Percentiles rank a stretch among this genome's conserved stretches.
phyloP scores from a whole-genome alignment of 306 rosid species.

The Ormosia emarginata region DNA sequence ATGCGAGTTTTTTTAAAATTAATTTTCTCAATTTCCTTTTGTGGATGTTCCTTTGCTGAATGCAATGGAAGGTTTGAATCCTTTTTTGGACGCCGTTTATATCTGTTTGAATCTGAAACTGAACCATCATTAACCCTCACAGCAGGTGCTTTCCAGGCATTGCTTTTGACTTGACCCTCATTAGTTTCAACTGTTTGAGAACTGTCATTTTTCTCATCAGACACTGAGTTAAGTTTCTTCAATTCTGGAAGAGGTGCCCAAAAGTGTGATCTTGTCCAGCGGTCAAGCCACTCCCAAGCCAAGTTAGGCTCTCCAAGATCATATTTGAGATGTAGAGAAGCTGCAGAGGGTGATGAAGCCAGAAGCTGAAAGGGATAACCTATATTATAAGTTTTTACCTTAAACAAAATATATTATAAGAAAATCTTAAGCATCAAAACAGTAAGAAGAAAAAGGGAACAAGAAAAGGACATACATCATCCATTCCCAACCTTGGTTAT shows the following conservation, averaged over 20 bases:
- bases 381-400: neutral
- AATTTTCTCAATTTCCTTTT: slow-evolving; percentile 38
- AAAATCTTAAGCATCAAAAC: neutral
- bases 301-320: slow-evolving; percentile 37
- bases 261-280: slow-evolving; percentile 49
- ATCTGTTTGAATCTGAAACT: slow-evolving; percentile 26
- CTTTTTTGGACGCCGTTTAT: slow-evolving; percentile 33
- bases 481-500: neutral
- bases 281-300: slow-evolving; percentile 47
- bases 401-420: neutral
- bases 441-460: neutral
- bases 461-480: neutral
- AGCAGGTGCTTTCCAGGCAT: slow-evolving; percentile 28
- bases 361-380: slow-evolving; percentile 40
- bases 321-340: slow-evolving; percentile 33
- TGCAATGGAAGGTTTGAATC: slow-evolving; percentile 22
- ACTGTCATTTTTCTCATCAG: slow-evolving; percentile 23
- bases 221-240: slow-evolving; percentile 9
- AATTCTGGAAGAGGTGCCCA: slow-evolving; percentile 41
- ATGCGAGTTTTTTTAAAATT: slow-evolving; percentile 25
- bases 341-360: slow-evolving; percentile 38
- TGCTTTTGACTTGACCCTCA: slow-evolving; percentile 37
- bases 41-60: slow-evolving; percentile 36
- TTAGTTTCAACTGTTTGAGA: slow-evolving; percentile 24
- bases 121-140: slow-evolving; percentile 26